phyloP scores from a whole-genome alignment of 2,329 filamentous ascomycete species.

The Verticillium alfalfae region DNA sequence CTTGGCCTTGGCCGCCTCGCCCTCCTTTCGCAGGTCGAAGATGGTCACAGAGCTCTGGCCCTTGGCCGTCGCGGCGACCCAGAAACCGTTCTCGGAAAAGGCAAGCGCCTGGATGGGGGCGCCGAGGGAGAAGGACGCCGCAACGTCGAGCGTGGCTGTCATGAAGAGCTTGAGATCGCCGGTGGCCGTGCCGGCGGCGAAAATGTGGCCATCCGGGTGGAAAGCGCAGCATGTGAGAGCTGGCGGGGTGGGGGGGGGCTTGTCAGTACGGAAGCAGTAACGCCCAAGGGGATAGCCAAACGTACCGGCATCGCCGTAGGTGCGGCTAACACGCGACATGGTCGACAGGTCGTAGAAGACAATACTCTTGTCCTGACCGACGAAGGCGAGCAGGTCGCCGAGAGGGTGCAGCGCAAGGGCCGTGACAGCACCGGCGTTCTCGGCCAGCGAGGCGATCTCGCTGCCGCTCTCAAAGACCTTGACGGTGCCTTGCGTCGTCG shows the following conservation, averaged over 20 bases:
- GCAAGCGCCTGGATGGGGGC: slow-evolving; percentile 68
- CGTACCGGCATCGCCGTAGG: slow-evolving; percentile 76
- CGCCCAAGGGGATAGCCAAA: slow-evolving; percentile 12
- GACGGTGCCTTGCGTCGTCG: slow-evolving; percentile 69
- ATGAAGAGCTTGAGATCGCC: slow-evolving; percentile 88
- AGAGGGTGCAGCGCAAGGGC: slow-evolving; percentile 77
- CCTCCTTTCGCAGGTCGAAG: slow-evolving; percentile 89
- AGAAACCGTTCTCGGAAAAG: slow-evolving; percentile 96
- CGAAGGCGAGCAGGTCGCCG: slow-evolving; percentile 76
- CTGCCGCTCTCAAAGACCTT: slow-evolving; percentile 72
- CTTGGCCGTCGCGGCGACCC: slow-evolving; percentile 80
- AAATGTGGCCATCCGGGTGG: slow-evolving; percentile 93
- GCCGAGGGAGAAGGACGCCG: slow-evolving; percentile 66
- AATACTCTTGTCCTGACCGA: slow-evolving; percentile 88
- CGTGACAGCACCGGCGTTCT: slow-evolving; percentile 77
- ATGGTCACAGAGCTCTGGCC: slow-evolving; percentile 75
- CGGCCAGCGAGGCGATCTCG: slow-evolving; percentile 65
- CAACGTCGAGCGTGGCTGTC: slow-evolving; percentile 70
- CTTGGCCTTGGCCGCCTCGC: slow-evolving; percentile 75
- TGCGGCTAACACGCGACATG: slow-evolving; percentile 66
- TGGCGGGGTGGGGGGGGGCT: slow-evolving; percentile 32
- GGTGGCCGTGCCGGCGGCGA: slow-evolving; percentile 74
- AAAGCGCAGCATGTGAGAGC: slow-evolving; percentile 76
- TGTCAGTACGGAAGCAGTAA: background rate
- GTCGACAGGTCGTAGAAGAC: slow-evolving; percentile 76